Percentiles rank a stretch among this genome's conserved stretches.
Evolutionary conservation across 2,329 filamentous ascomycete species (phyloP).

Genomic region (Paecilomyces sp.): DNA sequence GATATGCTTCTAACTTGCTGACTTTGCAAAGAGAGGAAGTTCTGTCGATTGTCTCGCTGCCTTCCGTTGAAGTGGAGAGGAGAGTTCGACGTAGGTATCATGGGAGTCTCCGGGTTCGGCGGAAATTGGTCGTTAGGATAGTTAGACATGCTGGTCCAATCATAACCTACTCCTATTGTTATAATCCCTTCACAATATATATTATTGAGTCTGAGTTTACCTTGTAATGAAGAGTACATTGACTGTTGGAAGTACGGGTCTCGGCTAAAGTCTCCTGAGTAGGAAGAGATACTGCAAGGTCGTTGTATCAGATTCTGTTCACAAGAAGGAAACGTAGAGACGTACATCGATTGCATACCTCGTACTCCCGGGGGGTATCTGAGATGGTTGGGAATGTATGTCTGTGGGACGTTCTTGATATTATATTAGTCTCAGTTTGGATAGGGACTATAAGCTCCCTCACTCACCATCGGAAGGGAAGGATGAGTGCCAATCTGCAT

Average conservation of each 20-base stretch:
- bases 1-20: background rate
- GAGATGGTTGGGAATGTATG: background rate
- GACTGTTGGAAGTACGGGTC: slow-evolving; percentile 2
- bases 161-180: slow-evolving; percentile 4
- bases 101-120: slow-evolving; percentile 19
- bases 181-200: background rate
- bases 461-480: background rate
- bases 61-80: slow-evolving; percentile 19
- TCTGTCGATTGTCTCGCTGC: slow-evolving; percentile 7
- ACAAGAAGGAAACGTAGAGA: background rate
- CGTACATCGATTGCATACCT: slow-evolving; percentile 2
- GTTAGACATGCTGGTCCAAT: slow-evolving; percentile 3
- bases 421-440: background rate
- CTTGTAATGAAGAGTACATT: slow-evolving; percentile 8
- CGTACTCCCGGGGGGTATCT: background rate
- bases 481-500: background rate
- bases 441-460: background rate
- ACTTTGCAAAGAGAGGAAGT: background rate
- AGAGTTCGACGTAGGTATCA: slow-evolving; percentile 17
- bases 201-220: slow-evolving; percentile 1
- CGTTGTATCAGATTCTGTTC: background rate
- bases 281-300: background rate
- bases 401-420: background rate
- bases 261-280: background rate
- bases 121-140: slow-evolving; percentile 15